Evolutionary conservation across 2,329 filamentous ascomycete species (phyloP).

Genomic region (Coccinonectria pachysandricola): DNA sequence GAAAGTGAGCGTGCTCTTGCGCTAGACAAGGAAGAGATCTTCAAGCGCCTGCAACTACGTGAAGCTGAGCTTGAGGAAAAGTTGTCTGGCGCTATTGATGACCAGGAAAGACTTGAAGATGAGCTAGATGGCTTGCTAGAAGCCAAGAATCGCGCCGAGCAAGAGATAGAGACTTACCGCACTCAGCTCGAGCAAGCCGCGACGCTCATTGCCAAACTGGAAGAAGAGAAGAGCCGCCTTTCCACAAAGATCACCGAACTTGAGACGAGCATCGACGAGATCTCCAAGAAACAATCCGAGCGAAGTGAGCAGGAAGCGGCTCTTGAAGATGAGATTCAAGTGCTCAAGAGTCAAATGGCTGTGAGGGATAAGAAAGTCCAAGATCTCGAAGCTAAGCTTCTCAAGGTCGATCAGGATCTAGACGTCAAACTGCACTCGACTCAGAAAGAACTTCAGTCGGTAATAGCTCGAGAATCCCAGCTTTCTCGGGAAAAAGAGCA

Average conservation of each 20-base stretch:
- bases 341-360: conserved; percentile 81
- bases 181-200: conserved; percentile 86
- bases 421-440: conserved; percentile 73
- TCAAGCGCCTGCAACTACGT: conserved; percentile 86
- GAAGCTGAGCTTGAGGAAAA: conserved; percentile 90
- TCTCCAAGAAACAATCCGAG: conserved; percentile 61
- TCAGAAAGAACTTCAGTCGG: conserved; percentile 67
- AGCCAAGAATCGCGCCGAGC: conserved; percentile 80
- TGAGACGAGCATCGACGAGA: conserved; percentile 58
- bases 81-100: conserved; percentile 79
- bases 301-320: conserved; percentile 66
- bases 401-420: conserved; percentile 79
- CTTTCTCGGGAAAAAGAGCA: conserved; percentile 71
- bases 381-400: conserved; percentile 73
- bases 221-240: conserved; percentile 74
- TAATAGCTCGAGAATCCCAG: conserved; percentile 65
- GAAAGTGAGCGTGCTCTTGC: conserved; percentile 94
- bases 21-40: conserved; percentile 97
- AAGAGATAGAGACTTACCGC: conserved; percentile 69
- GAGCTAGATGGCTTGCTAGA: conserved; percentile 82
- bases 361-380: conserved; percentile 84
- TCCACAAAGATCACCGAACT: conserved; percentile 57
- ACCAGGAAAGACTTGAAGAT: conserved; percentile 88
- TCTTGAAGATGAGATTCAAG: conserved; percentile 74
- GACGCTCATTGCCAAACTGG: conserved; percentile 72